Evolutionary conservation across 805 yeast species (phyloP).

Genomic region (Clavispora carvajalis): DNA sequence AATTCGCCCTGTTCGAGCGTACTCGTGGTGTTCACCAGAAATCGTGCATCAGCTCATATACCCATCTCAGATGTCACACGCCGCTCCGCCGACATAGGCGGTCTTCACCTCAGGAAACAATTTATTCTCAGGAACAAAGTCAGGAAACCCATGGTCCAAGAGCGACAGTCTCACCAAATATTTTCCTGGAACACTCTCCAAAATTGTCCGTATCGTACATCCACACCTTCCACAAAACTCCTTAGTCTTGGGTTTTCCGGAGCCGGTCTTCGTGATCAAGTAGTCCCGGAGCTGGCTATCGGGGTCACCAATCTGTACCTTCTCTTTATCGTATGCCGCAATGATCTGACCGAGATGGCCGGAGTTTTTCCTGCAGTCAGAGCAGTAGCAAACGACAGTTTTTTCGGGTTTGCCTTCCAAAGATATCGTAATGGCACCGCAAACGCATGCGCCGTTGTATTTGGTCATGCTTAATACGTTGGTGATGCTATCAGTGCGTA

Average conservation of each 20-base stretch:
- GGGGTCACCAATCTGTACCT: neutral
- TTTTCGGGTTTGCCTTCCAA: neutral
- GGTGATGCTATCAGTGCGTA: too few species aligned
- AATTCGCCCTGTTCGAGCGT: too few species aligned
- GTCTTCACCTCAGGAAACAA: neutral
- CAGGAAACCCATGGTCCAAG: neutral
- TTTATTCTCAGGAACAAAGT: neutral
- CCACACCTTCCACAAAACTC: neutral
- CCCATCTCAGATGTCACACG: too few species aligned
- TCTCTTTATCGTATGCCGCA: neutral
- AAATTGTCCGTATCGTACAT: neutral
- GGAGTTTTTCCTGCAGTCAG: constrained; percentile 1
- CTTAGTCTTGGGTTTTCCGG: constrained; percentile 1
- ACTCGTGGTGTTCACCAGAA: too few species aligned
- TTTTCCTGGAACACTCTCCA: neutral
- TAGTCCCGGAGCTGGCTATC: neutral
- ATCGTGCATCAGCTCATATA: too few species aligned
- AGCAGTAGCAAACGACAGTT: neutral
- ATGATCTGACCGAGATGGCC: constrained; percentile 1
- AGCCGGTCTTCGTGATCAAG: neutral
- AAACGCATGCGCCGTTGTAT: neutral
- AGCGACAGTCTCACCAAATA: neutral
- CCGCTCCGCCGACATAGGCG: too few species aligned
- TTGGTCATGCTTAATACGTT: too few species aligned
- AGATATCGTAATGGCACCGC: neutral